Conservation (phyloP, 140 eudicot species). For the Artemisia princeps region DNA sequence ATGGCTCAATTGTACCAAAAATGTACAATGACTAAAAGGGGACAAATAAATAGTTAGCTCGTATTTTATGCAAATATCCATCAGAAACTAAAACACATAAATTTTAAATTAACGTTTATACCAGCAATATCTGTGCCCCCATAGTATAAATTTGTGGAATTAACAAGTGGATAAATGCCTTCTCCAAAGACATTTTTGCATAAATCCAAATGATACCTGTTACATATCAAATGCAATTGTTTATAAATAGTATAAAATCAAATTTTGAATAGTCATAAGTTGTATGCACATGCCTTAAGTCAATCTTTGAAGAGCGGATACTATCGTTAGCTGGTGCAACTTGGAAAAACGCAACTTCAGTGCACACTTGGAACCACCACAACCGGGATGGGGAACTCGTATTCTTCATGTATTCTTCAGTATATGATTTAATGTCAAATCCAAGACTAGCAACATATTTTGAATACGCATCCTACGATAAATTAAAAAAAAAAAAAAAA, state of each 20-base stretch:
- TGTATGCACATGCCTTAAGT: slow-evolving; percentile 40
- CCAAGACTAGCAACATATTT: slow-evolving; percentile 49
- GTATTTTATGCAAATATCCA: too few relatives aligned
- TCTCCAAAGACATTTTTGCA: slow-evolving; percentile 92
- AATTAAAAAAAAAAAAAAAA: not conserved
- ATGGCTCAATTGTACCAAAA: too few relatives aligned
- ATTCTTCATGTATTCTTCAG: slow-evolving; percentile 58
- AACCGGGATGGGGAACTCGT: slow-evolving; percentile 50
- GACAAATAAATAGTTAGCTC: too few relatives aligned
- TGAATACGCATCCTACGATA: slow-evolving; percentile 71
- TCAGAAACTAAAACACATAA: not conserved
- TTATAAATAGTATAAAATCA: not conserved
- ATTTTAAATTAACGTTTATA: slow-evolving; percentile 17
- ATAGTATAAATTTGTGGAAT: slow-evolving; percentile 73
- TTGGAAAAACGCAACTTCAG: slow-evolving; percentile 93
- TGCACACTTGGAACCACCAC: slow-evolving; percentile 99
- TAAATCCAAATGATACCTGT: slow-evolving; percentile 92
- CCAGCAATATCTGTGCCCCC: slow-evolving; percentile 94
- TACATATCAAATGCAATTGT: slow-evolving; percentile 18
- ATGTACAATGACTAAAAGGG: too few relatives aligned
- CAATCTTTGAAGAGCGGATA: slow-evolving; percentile 65
- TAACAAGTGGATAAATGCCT: slow-evolving; percentile 72
- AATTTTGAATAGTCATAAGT: not conserved
- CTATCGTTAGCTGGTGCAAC: slow-evolving; percentile 90
- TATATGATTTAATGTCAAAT: slow-evolving; percentile 42